Evolutionary conservation across 495 filamentous ascomycete species (phyloP), one percentile per base, ranked within the genome.

Genomic region (Articulospora tetracladia): DNA sequence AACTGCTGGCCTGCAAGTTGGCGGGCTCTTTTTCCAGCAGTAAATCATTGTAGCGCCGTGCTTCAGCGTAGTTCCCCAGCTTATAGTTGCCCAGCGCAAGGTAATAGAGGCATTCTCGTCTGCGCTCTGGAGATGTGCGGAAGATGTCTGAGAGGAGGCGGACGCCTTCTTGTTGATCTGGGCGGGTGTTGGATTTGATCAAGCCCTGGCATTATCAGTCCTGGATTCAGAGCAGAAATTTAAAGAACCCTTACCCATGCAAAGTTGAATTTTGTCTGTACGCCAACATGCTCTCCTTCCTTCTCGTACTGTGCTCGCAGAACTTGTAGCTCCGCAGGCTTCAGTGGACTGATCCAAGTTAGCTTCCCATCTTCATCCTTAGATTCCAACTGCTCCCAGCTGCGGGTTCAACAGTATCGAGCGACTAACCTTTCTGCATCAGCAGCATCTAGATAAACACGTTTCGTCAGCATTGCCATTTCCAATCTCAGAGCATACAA

Each of bases 231-330:
- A 48, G 15, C 39, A 60, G 19, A 26, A 48, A n/a, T 1, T n/a
- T n/a, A 19, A 26, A 34, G 53, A 20, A 41, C 15, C 1, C 79
- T 44, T 78, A 95, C 92, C 94, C 94, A 98, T 68, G 95, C 93
- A 72, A 91, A 98, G 84, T 98, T 98, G 84, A 98, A 98, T 73
- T 97, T 98, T 48, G 94, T 98, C 73, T 98, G 94, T 26, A 98
- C 85, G 48, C 93, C 92, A 17, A 97, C 95, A 74, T 93, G 96
- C 66, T 92, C 88, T 59, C 93, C 94, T 73, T 98, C 94, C 73
- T 93, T 93, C 70, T 97, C 92, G 73, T 93, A 98, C 74, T 98
- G 94, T 55, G 88, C 77, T 57, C 93, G 89, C 22, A 98, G 79
- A 51, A 98, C 93, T 70, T 92, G 84, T 55, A 98, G 86, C 70